Conservation (phyloP, 1,139 yeast species). For the Lizanozyma gosingica region DNA sequence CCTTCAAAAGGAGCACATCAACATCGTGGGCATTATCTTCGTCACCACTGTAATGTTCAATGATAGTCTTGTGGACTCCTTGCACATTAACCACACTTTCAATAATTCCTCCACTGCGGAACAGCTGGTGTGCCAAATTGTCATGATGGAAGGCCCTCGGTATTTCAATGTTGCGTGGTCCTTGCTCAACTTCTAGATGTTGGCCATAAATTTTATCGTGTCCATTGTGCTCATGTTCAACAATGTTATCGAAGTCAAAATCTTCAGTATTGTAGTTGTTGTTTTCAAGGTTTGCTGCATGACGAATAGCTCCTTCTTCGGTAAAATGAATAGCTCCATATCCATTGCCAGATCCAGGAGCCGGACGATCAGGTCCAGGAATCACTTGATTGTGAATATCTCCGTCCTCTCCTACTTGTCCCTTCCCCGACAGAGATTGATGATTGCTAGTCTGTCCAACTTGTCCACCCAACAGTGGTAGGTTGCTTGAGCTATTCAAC, state of each 20-base stretch:
- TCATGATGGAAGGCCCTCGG: background rate
- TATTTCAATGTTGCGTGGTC: background rate
- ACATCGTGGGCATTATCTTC: conserved; percentile 15
- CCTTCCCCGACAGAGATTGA: conserved; percentile 2
- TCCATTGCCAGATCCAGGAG: conserved; percentile 8
- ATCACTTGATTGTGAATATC: conserved; percentile 16
- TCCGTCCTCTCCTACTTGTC: conserved; percentile 11
- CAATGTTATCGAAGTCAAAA: conserved; percentile 1
- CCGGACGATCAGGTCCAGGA: conserved; percentile 14
- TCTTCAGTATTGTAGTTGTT: no score
- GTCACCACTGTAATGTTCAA: conserved; percentile 48
- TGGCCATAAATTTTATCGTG: conserved; percentile 4
- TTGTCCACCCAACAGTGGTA: background rate
- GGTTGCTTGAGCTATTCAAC: conserved; percentile 1
- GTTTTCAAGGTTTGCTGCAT: conserved; percentile 16
- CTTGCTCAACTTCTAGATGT: conserved; percentile 1
- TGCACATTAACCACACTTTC: conserved; percentile 79
- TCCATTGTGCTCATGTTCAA: background rate
- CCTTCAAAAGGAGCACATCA: conserved; percentile 1
- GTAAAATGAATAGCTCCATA: conserved; percentile 39
- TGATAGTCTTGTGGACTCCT: conserved; percentile 82
- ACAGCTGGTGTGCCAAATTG: background rate
- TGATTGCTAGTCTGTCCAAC: conserved; percentile 2
- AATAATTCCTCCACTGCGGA: conserved; percentile 51
- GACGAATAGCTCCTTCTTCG: conserved; percentile 40